Conservation (phyloP, 768 basidiomycete genomes). For the Termitomyces sp. region DNA sequence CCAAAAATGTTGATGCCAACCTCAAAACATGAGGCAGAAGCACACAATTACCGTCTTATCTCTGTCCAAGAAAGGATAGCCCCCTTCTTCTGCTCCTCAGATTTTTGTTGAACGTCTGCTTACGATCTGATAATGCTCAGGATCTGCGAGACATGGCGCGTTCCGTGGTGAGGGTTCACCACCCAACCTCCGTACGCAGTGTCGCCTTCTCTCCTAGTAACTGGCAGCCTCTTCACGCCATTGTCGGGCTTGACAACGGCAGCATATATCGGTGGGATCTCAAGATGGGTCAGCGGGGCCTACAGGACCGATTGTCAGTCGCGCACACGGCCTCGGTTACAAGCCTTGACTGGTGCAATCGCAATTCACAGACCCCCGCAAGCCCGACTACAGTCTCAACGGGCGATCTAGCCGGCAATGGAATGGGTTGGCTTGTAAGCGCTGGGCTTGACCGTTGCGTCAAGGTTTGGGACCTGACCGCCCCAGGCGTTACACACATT, state of each 20-base stretch:
- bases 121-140: slow-evolving; percentile 25
- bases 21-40: too few species aligned
- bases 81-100: background rate
- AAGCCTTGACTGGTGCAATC: slow-evolving; percentile 64
- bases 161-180: slow-evolving; percentile 65
- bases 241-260: slow-evolving; percentile 66
- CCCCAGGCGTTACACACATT: slow-evolving; percentile 42
- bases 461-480: slow-evolving; percentile 76
- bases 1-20: too few species aligned
- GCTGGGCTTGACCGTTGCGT: slow-evolving; percentile 76
- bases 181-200: slow-evolving; percentile 63
- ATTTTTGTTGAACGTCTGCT: background rate
- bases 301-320: slow-evolving; percentile 64
- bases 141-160: slow-evolving; percentile 69
- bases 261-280: slow-evolving; percentile 76
- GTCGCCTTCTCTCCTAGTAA: slow-evolving; percentile 65
- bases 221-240: slow-evolving; percentile 61
- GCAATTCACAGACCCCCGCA: slow-evolving; percentile 14
- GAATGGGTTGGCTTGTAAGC: slow-evolving; percentile 72
- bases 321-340: slow-evolving; percentile 73
- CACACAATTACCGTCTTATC: background rate
- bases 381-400: slow-evolving; percentile 1
- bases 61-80: too few species aligned
- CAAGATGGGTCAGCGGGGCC: slow-evolving; percentile 68
- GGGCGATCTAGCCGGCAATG: slow-evolving; percentile 23